Base-by-base conservation (phyloP, 495 filamentous ascomycete species). In the Talaromyces stipitatus region DNA sequence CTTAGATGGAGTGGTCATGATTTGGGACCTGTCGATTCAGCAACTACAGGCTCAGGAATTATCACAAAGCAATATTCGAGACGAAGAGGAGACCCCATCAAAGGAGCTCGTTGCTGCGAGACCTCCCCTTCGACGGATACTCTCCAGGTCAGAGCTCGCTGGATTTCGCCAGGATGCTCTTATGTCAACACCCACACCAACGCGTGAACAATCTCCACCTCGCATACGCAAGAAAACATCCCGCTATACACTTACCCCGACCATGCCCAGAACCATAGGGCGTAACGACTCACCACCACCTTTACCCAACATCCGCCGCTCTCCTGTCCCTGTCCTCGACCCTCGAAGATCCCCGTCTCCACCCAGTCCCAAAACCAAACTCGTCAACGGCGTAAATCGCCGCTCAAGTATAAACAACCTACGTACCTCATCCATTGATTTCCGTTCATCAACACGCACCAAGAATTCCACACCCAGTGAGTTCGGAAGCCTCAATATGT, bases 1-100 rank as follows among this genome's bases (percentile, higher is more conserved):
- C 16, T 82, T 88, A 16, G 90, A 95, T 67, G 89, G 89, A 18
- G 87, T 89, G 2, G 83, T 94, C 54, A 94, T 94, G 87, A 84
- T 91, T 20, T 94, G 90, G 88, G 77, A 82, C 16, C 71, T 90
- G 55, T 81, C 72, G 12, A 62, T 76, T 4, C 75, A 72, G 54
- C 68, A 64, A 30, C 68, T 65, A 29, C 72, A 66, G 24, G 52
- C 64, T n/a, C 69, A 66, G 9, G 75, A 78, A 12, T 33, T 58
- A 4, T 33, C 45, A 11, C 67, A 63, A 26, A 57, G 48, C 27
- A 62, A 57, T 14, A 52, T 57, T 20, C 67, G 62, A 4, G 72
- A 71, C 23, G 67, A 70, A 22, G 72, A 75, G 20, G 70, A 76
- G 18, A 66, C 79, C 1, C 78, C 83, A 2, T 62, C 70, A 4